phyloP scores from a whole-genome alignment of 1,139 yeast species.

The Eremothecium gossypii region DNA sequence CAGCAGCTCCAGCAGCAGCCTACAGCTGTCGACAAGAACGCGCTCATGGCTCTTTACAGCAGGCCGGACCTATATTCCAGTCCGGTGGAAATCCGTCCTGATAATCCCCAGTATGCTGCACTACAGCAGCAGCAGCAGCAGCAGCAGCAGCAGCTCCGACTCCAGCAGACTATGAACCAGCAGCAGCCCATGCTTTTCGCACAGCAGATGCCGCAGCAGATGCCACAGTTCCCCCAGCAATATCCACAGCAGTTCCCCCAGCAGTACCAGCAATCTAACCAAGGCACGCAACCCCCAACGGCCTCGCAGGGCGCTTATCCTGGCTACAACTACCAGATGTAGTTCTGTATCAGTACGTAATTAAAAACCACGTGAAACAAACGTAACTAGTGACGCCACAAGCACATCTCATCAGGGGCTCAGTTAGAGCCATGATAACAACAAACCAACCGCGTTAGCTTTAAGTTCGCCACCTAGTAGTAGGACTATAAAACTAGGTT shows the following conservation, averaged over 20 bases:
- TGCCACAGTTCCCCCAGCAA: conserved; percentile 9
- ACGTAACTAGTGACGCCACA: conserved; percentile 2
- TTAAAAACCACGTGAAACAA: conserved; percentile 1
- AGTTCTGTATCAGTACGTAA: background rate
- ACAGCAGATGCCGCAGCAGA: conserved; percentile 15
- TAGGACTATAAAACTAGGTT: too few species aligned
- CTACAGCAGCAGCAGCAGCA: conserved; percentile 22
- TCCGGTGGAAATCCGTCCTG: conserved; percentile 25
- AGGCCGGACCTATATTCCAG: conserved; percentile 27
- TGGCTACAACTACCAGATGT: conserved; percentile 8
- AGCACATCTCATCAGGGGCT: conserved; percentile 1
- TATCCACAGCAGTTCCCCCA: background rate
- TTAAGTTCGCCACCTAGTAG: too few species aligned
- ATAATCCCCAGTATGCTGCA: conserved; percentile 34
- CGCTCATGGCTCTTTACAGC: conserved; percentile 28
- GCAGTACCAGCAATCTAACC: conserved; percentile 2
- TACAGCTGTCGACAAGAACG: conserved; percentile 15
- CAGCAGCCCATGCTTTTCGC: conserved; percentile 11
- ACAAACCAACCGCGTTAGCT: too few species aligned
- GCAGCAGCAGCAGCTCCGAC: conserved; percentile 14
- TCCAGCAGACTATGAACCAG: conserved; percentile 9
- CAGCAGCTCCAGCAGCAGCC: conserved; percentile 15
- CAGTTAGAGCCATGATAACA: background rate
- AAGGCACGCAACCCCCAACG: background rate
- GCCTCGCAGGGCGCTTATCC: conserved; percentile 1